Evolutionary conservation across 495 filamentous ascomycete genomes (phyloP).

Genomic region (Terfezia boudieri): DNA sequence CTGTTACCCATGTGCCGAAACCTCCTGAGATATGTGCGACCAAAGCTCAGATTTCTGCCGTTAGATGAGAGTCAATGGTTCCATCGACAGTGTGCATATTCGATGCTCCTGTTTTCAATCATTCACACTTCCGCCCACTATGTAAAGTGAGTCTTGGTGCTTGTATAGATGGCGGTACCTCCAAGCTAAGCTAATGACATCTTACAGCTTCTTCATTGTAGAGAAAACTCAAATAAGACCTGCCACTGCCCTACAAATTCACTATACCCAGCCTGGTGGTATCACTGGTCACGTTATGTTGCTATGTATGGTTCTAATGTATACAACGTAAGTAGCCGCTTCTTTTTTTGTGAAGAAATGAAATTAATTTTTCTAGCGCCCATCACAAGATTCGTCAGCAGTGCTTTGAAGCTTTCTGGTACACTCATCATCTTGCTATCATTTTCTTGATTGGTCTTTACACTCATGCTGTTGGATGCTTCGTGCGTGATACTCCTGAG

Average conservation of each 20-base stretch:
- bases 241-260: constrained; percentile 68
- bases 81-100: constrained; percentile 84
- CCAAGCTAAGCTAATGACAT: background rate
- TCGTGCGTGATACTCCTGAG: constrained; percentile 54
- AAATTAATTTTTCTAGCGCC: constrained; percentile 22
- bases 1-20: constrained; percentile 88
- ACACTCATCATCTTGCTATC: constrained; percentile 93
- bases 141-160: constrained; percentile 52
- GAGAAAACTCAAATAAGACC: constrained; percentile 68
- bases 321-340: constrained; percentile 39
- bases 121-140: constrained; percentile 68
- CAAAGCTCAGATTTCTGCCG: constrained; percentile 70
- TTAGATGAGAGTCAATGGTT: constrained; percentile 94
- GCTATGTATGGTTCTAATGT: constrained; percentile 96
- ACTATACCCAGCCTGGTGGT: constrained; percentile 72
- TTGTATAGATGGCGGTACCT: background rate
- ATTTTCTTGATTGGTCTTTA: constrained; percentile 87
- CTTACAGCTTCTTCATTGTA: constrained; percentile 71
- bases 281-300: constrained; percentile 97
- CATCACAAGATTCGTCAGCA: constrained; percentile 88
- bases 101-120: constrained; percentile 58
- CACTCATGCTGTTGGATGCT: constrained; percentile 88
- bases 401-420: constrained; percentile 97
- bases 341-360: too few relatives aligned
- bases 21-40: constrained; percentile 57